Conservation (phyloP, 306 rosid species). For the Gillenia trifoliata region DNA sequence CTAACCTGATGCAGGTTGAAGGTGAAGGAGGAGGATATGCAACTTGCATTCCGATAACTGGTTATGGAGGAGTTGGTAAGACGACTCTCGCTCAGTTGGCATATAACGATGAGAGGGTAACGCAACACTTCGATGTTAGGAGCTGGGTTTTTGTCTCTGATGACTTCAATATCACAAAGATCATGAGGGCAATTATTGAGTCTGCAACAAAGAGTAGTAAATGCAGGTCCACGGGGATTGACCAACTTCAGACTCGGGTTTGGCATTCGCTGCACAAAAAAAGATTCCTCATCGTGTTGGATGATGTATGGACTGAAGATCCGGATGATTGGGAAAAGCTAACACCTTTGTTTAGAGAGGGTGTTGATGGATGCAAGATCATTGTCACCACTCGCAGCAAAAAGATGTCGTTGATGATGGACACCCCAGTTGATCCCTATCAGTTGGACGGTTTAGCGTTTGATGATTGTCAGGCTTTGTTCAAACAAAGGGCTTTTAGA, state of each 20-base stretch:
- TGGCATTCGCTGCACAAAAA: not conserved
- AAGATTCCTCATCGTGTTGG: not conserved
- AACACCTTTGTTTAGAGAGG: not conserved
- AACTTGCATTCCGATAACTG: not conserved
- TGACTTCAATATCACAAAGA: not conserved
- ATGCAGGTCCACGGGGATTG: not conserved
- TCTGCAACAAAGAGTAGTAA: not conserved
- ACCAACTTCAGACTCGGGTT: not conserved
- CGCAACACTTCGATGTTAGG: not conserved
- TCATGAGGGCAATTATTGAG: not conserved
- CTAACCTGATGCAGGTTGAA: not conserved
- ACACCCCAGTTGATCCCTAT: not conserved
- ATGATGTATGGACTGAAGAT: slow-evolving; percentile 18
- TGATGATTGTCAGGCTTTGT: slow-evolving; percentile 10
- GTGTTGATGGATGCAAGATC: slow-evolving; percentile 12
- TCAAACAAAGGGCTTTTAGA: slow-evolving; percentile 7
- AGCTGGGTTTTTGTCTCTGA: slow-evolving; percentile 7
- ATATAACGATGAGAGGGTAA: not conserved
- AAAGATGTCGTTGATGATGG: not conserved
- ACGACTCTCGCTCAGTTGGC: slow-evolving; percentile 7
- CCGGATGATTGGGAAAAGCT: slow-evolving; percentile 12
- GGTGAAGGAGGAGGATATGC: not conserved
- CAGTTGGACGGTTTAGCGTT: not conserved
- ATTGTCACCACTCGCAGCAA: not conserved
- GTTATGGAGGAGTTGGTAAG: slow-evolving; percentile 9